Evolutionary conservation across 305 asterid genomes (phyloP), one percentile per base, ranked within the genome.

Genomic region (Solanum chacoense): DNA sequence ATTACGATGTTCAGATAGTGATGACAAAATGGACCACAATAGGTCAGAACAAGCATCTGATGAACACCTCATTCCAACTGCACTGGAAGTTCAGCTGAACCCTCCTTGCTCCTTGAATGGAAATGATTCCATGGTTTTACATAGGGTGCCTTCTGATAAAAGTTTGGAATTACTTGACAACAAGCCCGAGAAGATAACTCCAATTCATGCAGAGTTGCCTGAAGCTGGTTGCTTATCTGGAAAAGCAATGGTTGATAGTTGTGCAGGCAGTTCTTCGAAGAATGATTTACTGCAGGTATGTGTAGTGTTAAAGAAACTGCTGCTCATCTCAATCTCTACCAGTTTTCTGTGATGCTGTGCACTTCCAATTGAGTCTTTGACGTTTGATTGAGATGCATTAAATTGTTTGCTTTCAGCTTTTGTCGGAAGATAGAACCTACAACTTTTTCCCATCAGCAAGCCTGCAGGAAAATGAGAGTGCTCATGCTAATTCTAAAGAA

Each of bases 261-360:
- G 86, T 88, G 92, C 91, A 89, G 89, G 92, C 83, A 89, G 84
- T 81, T 86, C 92, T 34, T 80, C 87, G 24, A 85, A 89, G 85
- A 89, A 84, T 88, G 90, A 87, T 69, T 92, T 76, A 89, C 91
- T 93, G 69, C 94, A 96, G 98, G 98, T 95, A 88, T 55, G 75
- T 55, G 22, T 42, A 84, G 74, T 84, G 85, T 77, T 50, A 81
- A 75, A 18, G 73, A 50, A 50, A 59, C n/a, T 77, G 84, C 20
- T 87, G 67, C 32, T 87, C 26, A 35, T 76, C 71, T 76, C 71
- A 40, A 87, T 75, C 59, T 42, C 18, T 16, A 74, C 73, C 24
- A 37, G 26, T 75, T 50, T 74, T 50, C 84, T 4, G 13, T 72
- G 45, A 72, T 38, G 63, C 69, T 37, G 65, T 73, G 73, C 8